Evolutionary conservation across 331 rosid species (phyloP).

Genomic region (Pyrus hybrid): DNA sequence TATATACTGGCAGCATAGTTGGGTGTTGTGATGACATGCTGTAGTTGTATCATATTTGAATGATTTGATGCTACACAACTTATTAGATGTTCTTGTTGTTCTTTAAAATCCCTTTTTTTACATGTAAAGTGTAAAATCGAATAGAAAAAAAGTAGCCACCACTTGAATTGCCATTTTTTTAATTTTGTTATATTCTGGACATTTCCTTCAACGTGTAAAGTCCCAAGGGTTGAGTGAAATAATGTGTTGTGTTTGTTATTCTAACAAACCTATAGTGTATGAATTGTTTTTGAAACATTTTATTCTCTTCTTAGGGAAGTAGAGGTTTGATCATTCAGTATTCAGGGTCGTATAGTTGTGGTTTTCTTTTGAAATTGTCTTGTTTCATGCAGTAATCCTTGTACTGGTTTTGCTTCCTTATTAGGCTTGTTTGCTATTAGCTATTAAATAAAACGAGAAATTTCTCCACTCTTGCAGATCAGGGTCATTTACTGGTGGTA

Average conservation of each 20-base stretch:
- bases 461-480: slow-evolving; percentile 33
- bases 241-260: background rate
- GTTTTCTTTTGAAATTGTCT: background rate
- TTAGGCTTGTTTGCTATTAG: background rate
- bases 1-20: background rate
- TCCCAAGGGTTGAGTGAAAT: background rate
- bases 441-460: background rate
- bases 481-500: slow-evolving; percentile 40
- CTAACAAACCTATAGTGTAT: background rate
- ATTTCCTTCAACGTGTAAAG: background rate
- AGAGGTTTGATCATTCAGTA: background rate
- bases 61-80: background rate
- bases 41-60: background rate
- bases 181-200: background rate
- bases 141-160: background rate
- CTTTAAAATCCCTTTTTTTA: background rate
- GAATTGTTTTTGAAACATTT: background rate
- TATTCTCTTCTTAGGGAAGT: background rate
- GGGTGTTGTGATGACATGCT: background rate
- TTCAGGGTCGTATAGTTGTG: background rate
- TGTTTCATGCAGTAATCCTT: background rate
- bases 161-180: background rate
- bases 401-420: background rate
- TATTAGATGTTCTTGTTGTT: background rate
- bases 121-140: background rate